phyloP scores from a whole-genome alignment of 148 eudicot genomes.

The Persicaria maculosa region DNA sequence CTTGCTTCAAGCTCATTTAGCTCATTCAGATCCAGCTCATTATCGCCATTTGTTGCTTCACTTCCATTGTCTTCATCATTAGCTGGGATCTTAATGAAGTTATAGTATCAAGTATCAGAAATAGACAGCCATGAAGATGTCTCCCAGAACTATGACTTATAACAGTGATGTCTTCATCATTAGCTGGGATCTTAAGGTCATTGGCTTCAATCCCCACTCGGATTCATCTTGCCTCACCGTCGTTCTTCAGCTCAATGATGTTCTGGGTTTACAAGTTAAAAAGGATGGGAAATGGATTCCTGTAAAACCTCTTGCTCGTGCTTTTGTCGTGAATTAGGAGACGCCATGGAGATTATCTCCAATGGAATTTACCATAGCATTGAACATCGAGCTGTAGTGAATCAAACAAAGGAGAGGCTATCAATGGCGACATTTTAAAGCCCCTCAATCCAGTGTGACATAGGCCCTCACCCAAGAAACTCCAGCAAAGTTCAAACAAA shows the following conservation, averaged over 20 bases:
- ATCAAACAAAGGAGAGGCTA: conserved; percentile 37
- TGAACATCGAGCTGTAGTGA: conserved; percentile 58
- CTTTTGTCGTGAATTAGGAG: conserved; percentile 62
- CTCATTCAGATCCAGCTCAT: too few relatives aligned
- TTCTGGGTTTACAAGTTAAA: conserved; percentile 42
- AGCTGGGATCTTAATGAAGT: too few relatives aligned
- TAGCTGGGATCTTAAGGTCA: too few relatives aligned
- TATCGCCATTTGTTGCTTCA: too few relatives aligned
- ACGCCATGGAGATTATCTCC: conserved; percentile 40
- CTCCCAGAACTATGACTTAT: too few relatives aligned
- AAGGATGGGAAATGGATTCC: conserved; percentile 60
- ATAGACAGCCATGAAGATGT: too few relatives aligned
- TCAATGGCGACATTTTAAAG: conserved; percentile 52
- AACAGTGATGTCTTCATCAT: too few relatives aligned
- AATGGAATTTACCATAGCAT: conserved; percentile 51
- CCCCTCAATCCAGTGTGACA: conserved; percentile 25
- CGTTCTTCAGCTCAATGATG: conserved; percentile 46
- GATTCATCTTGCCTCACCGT: conserved; percentile 56
- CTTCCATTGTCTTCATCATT: too few relatives aligned
- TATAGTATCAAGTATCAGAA: too few relatives aligned
- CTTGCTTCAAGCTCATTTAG: too few relatives aligned
- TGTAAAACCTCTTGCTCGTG: conserved; percentile 31
- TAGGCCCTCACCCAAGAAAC: conserved; percentile 36
- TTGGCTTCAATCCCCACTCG: conserved; percentile 58
- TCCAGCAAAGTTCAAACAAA: conserved; percentile 6